A percentile compares a stretch with the other conserved stretches of the same genome.
Conservation (phyloP, 805 yeast species). For the Candida pseudoglaebosa region DNA sequence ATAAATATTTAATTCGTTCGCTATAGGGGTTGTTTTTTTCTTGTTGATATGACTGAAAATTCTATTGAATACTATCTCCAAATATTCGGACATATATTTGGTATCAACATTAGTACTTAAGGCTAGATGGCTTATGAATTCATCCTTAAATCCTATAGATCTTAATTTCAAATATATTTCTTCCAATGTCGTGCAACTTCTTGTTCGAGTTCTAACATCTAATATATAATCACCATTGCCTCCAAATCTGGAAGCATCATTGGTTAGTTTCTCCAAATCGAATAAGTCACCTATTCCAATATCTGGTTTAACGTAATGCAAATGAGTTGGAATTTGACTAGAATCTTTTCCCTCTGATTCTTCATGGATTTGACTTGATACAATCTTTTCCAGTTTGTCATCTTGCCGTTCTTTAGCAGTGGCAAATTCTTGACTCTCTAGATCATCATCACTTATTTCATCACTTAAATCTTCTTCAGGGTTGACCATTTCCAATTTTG, state of each 20-base stretch:
- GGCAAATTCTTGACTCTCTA: neutral
- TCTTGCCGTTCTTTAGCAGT: conserved; percentile 2
- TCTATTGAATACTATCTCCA: conserved; percentile 5
- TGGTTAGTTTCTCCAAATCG: neutral
- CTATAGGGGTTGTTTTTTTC: conserved; percentile 5
- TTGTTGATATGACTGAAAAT: conserved; percentile 8
- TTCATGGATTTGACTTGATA: neutral
- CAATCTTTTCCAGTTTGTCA: conserved; percentile 1
- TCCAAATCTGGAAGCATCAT: conserved; percentile 4
- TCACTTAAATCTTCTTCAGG: neutral
- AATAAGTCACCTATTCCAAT: conserved; percentile 1
- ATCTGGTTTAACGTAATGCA: conserved; percentile 2
- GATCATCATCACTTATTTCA: conserved; percentile 1
- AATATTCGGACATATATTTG: conserved; percentile 8
- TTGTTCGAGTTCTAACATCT: conserved; percentile 4
- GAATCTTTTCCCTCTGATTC: neutral
- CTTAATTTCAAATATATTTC: conserved; percentile 8
- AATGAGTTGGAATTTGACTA: conserved; percentile 1
- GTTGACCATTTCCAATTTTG: conserved; percentile 2
- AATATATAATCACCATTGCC: conserved; percentile 3
- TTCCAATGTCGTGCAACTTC: conserved; percentile 3
- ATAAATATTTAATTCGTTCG: conserved; percentile 7
- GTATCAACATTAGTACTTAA: conserved; percentile 13
- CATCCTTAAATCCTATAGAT: conserved; percentile 17
- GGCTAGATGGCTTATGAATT: conserved; percentile 15